Evolutionary conservation across 352 stramenopile genomes (phyloP).

Genomic region (Phytophthora ohioensis): DNA sequence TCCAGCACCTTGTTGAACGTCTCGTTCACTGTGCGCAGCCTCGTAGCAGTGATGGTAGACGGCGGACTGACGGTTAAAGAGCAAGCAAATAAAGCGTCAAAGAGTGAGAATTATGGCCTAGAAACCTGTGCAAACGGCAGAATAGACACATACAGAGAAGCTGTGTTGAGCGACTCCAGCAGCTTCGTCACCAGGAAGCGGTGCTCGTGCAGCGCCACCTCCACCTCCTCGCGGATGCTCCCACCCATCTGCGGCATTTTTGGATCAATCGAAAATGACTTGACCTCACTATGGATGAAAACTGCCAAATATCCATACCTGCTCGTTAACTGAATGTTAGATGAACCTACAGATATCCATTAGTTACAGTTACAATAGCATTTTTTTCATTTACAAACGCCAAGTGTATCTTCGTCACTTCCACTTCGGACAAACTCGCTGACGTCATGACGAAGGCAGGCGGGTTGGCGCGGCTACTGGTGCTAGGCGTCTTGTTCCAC

Average conservation of each 20-base stretch:
- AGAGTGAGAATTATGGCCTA: conserved; percentile 2
- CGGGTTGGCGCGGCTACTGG: conserved; percentile 48
- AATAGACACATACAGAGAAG: conserved; percentile 53
- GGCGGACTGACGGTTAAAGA: conserved; percentile 51
- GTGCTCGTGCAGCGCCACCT: conserved; percentile 82
- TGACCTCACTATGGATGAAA: neutral
- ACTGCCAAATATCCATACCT: neutral
- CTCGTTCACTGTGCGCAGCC: conserved; percentile 79
- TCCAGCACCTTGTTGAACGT: conserved; percentile 80
- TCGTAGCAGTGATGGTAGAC: conserved; percentile 78
- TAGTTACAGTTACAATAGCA: conserved; percentile 18
- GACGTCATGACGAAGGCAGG: conserved; percentile 6
- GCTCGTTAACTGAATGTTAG: neutral
- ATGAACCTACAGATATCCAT: neutral
- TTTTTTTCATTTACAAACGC: conserved; percentile 7
- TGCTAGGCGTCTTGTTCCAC: conserved; percentile 85
- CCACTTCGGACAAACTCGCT: conserved; percentile 2
- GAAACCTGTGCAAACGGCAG: neutral
- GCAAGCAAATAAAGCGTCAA: neutral
- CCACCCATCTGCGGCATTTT: conserved; percentile 32
- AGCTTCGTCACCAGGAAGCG: conserved; percentile 87
- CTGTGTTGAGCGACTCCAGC: conserved; percentile 77
- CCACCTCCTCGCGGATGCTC: conserved; percentile 79
- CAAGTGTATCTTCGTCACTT: conserved; percentile 21
- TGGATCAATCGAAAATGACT: conserved; percentile 10